phyloP scores from a whole-genome alignment of 805 yeast genomes.

The Yamadazyma olivae region DNA sequence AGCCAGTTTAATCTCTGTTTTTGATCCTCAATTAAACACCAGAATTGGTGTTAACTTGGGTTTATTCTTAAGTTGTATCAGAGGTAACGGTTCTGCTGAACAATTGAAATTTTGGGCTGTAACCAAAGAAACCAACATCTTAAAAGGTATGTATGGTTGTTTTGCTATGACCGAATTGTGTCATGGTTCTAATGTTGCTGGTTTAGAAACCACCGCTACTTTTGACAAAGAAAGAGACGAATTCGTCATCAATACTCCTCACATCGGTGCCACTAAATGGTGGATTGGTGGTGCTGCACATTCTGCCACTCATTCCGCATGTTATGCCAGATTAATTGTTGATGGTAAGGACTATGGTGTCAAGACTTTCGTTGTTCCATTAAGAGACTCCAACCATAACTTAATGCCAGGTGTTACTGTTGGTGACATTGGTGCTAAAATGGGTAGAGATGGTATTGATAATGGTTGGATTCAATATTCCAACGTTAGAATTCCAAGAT shows the following conservation, averaged over 20 bases:
- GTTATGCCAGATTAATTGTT: slow-evolving; percentile 42
- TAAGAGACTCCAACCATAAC: slow-evolving; percentile 41
- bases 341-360: slow-evolving; percentile 45
- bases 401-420: slow-evolving; percentile 42
- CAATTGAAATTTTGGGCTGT: slow-evolving; percentile 83
- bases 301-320: slow-evolving; percentile 40
- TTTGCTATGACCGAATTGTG: slow-evolving; percentile 67
- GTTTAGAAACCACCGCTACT: slow-evolving; percentile 54
- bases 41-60: slow-evolving; percentile 89
- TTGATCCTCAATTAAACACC: slow-evolving; percentile 80
- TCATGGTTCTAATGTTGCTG: slow-evolving; percentile 59
- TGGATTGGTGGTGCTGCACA: slow-evolving; percentile 52
- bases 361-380: slow-evolving; percentile 45
- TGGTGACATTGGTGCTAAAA: slow-evolving; percentile 47
- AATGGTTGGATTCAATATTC: slow-evolving; percentile 50
- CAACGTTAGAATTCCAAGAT: slow-evolving; percentile 41
- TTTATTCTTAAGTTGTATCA: slow-evolving; percentile 72
- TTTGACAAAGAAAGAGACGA: slow-evolving; percentile 40
- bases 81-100: slow-evolving; percentile 83
- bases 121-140: slow-evolving; percentile 57
- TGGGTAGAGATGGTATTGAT: slow-evolving; percentile 50
- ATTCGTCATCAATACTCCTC: slow-evolving; percentile 44
- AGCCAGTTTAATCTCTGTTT: slow-evolving; percentile 54
- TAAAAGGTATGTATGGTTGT: slow-evolving; percentile 61
- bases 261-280: slow-evolving; percentile 49